Conservation (phyloP, 2,329 filamentous ascomycete species). For the Fusarium torreyae region DNA sequence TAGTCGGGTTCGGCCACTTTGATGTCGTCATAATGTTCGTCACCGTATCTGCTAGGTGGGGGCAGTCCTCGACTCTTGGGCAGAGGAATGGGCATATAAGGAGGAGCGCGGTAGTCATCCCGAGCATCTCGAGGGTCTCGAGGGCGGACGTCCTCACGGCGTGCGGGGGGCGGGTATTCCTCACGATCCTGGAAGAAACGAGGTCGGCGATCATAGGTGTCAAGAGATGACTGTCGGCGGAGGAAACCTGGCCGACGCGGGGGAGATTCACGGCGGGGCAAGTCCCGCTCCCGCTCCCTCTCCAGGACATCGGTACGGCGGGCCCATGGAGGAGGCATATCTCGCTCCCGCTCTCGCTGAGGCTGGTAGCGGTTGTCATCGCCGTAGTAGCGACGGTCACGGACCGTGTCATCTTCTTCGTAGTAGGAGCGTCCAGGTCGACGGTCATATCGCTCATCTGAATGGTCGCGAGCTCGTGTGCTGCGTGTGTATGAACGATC, state of each 20-base stretch:
- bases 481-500: slow-evolving; percentile 63
- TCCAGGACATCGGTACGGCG: slow-evolving; percentile 68
- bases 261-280: slow-evolving; percentile 62
- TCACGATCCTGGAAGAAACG: slow-evolving; percentile 68
- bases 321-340: slow-evolving; percentile 61
- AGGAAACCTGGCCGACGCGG: slow-evolving; percentile 77
- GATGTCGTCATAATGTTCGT: slow-evolving; percentile 76
- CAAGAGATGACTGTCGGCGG: slow-evolving; percentile 88
- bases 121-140: slow-evolving; percentile 58
- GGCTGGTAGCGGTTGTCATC: slow-evolving; percentile 63
- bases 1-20: slow-evolving; percentile 76
- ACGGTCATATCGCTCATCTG: slow-evolving; percentile 64
- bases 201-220: slow-evolving; percentile 85
- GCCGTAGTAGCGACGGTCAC: slow-evolving; percentile 70
- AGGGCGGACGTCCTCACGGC: slow-evolving; percentile 61
- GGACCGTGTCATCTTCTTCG: slow-evolving; percentile 64
- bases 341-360: slow-evolving; percentile 50
- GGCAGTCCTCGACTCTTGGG: slow-evolving; percentile 75
- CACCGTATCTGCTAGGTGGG: slow-evolving; percentile 69
- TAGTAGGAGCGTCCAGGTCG: slow-evolving; percentile 58
- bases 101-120: slow-evolving; percentile 63
- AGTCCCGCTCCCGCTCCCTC: slow-evolving; percentile 71
- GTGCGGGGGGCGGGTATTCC: slow-evolving; percentile 74
- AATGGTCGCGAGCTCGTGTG: slow-evolving; percentile 61
- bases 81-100: slow-evolving; percentile 76